Evolutionary conservation across 2,329 filamentous ascomycete genomes (phyloP).

Genomic region (Aureobasidium sp.): DNA sequence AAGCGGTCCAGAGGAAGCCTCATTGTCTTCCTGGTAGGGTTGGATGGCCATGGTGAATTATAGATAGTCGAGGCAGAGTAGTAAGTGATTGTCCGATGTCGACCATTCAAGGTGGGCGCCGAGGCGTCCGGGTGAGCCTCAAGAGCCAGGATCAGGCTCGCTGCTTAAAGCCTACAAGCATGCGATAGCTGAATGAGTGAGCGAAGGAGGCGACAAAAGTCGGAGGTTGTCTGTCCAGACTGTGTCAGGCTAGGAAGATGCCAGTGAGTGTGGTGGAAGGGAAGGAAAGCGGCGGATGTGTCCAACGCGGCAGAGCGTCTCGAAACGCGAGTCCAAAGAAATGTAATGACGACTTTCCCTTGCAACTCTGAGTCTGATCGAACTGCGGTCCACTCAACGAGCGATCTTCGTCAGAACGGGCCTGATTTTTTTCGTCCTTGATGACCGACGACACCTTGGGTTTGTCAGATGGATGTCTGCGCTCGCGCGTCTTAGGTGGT

Average conservation of each 20-base stretch:
- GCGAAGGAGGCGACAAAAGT: not conserved
- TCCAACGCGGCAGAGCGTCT: not conserved
- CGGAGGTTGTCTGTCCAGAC: not conserved
- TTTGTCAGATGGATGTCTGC: not conserved
- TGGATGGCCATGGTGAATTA: conserved; percentile 12
- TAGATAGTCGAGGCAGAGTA: not conserved
- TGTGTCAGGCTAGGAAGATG: not conserved
- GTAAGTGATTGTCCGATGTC: not conserved
- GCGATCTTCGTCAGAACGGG: not conserved
- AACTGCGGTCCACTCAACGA: not conserved
- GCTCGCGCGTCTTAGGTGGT: not conserved
- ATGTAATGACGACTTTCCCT: conserved; percentile 3
- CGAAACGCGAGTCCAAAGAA: not conserved
- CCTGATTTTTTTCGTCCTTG: not conserved
- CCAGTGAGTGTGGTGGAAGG: not conserved
- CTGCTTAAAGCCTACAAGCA: conserved; percentile 1
- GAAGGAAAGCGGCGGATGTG: not conserved
- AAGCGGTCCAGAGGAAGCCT: conserved; percentile 49
- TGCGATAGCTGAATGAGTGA: not conserved
- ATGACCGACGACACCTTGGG: not conserved
- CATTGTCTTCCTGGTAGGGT: conserved; percentile 32
- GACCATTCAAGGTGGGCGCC: not conserved
- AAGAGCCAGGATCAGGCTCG: conserved; percentile 10
- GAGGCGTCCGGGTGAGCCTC: conserved; percentile 8
- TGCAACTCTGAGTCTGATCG: not conserved